Base-by-base conservation (phyloP, 768 basidiomycete species). In the Tulasnella sp. region DNA sequence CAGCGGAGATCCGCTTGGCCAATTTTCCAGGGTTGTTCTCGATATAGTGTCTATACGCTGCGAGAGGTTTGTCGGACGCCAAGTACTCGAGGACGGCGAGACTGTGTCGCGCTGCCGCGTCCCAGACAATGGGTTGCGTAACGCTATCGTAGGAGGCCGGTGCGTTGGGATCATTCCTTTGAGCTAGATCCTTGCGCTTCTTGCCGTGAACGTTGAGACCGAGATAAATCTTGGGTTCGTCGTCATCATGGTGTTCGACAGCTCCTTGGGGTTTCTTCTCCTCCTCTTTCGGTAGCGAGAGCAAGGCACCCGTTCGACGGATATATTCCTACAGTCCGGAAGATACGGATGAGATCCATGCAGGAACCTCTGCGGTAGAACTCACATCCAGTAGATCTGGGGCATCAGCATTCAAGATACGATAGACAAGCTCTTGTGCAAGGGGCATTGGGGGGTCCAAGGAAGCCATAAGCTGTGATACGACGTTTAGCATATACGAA, bases 161-260 rank as follows among this genome's bases (percentile, higher is more conserved):
- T 2, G 73, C 73, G 57, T 76, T 71, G 0, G 77, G 77, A 61
- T 80, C 78, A 49, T 74, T 74, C 62, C 71, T 74, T 50, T 64
- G 69, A 0, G 76, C 76, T 7, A 81, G 69, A 61, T 81, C 79
- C 14, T 71, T 69, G 2, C 77, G 70, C 63, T 82, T 81, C 69
- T 79, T 80, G n/a, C 80, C 80, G 58, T 80, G 77, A 19, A 82
- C 77, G 54, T 75, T 75, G 39, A 83, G 69, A 0, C 81, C 80
- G 15, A 81, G 75, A 62, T 82, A 83, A 0, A 75, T 43, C 46
- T 62, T 63, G 48, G 31, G 41, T 17, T 43, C 43, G 50, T 49
- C 32, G 11, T 67, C 71, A 63, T 74, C 72, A 53, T 66, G 61
- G 60, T 74, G 73, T 60, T 73, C 14, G 6, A 41, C n/a, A 6